Conservation (phyloP, 345 rosid genomes). For the Dipteronia dyeriana region DNA sequence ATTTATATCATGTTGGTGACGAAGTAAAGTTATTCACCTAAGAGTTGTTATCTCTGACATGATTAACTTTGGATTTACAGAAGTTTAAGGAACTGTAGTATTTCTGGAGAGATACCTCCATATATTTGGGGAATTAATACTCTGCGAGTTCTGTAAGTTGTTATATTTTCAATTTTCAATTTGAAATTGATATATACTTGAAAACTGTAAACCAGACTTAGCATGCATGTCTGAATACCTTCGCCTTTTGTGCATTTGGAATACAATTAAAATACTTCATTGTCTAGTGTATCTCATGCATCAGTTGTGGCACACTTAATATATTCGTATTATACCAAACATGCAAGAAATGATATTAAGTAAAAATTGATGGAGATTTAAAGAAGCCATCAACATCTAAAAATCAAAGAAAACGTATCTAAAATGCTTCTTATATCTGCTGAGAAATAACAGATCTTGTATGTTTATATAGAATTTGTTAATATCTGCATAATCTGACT, state of each 20-base stretch:
- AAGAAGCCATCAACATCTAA: neutral
- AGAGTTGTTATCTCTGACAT: neutral
- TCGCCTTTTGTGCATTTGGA: neutral
- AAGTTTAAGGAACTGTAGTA: slow-evolving; percentile 39
- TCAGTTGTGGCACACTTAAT: neutral
- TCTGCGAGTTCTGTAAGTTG: slow-evolving; percentile 34
- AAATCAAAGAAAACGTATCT: neutral
- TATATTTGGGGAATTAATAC: slow-evolving; percentile 33
- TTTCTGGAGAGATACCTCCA: slow-evolving; percentile 35
- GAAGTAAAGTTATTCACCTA: neutral
- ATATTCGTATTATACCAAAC: neutral
- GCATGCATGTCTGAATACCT: neutral
- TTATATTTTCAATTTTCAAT: neutral
- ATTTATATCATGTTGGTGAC: neutral
- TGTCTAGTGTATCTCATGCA: neutral
- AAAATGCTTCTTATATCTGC: neutral
- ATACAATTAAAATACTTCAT: neutral
- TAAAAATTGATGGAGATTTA: neutral
- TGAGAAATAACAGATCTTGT: neutral
- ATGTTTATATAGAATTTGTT: neutral
- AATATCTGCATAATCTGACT: neutral
- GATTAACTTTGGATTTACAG: slow-evolving; percentile 19
- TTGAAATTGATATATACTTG: neutral
- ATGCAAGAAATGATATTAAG: neutral
- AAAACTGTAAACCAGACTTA: neutral